Base-by-base conservation (phyloP, 192 early-diverging fungal species). In the Phlyctochytrium planicorne region DNA sequence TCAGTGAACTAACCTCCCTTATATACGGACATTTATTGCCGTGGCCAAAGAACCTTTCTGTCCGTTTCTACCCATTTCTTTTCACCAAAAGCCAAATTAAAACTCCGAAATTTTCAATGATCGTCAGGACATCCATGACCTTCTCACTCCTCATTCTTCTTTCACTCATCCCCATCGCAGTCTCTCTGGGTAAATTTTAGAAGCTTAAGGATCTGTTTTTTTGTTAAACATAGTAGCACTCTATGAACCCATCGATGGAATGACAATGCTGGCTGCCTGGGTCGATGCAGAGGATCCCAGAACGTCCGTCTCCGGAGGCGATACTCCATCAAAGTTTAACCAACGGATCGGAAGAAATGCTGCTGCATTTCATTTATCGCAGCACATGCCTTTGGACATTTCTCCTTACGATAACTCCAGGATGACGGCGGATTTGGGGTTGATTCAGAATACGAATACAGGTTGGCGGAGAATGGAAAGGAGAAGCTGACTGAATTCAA, bases 311-410 rank as follows among this genome's bases (percentile, higher is more conserved):
- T 47, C 40, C 6, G 62, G 62, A 37, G 64, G 65, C 14, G 77
- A 81, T 55, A 59, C 72, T 17, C 80, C 80, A 32, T 10, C 25
- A 0, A 10, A n/a, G 16, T 78, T 80, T 72, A 82, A 80, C 66
- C 2, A 40, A 0, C 68, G 75, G 16, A 14, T 82, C 2, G 73
- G 75, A 3, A n/a, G 30, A 59, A 78, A 72, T 31, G 70, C 73
- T 12, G 71, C 55, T n/a, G 71, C 68, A 24, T 80, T 78, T 40
- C 65, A 75, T 16, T 57, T 78, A 17, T 34, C 67, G 3, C 71
- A 74, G 63, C 17, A 53, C 30, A 75, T 81, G 10, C 77, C 77
- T 27, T 12, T 57, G 14, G 6, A 24, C 25, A 27, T 67, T n/a
- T 36, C 30, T 2, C 55, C 34, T 2, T 71, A 32, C 36, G 65